Base-by-base conservation (phyloP, 1,284 basidiomycete genomes). In the Inonotus obliquus region DNA sequence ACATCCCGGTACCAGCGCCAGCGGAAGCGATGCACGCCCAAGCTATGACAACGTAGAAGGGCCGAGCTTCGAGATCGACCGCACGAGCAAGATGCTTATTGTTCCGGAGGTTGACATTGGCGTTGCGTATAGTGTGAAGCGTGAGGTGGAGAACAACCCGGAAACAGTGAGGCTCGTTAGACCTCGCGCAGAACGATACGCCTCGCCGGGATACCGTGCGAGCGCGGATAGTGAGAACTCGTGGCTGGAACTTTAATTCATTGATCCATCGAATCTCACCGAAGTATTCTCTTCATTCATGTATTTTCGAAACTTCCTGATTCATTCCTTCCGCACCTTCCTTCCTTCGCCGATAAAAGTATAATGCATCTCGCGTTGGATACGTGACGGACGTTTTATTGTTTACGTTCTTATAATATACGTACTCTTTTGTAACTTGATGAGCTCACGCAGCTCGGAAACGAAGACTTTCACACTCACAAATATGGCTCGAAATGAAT, bases 51-150 rank as follows among this genome's bases (percentile, higher is more conserved):
- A 44, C 41, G 27, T 38, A 38, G 21, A 25, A 13, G 5, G 25
- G 3, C 1, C 57, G 5, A 19, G 32, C n/a, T 51, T 59, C 14
- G 47, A 27, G 10, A 51, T 59, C 10, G 57, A 59, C 21, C 29
- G 37, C 35, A 37, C 32, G 21, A 59, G 23, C 37, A 41, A 27
- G 9, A 49, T 35, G 17, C 60, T 62, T 4, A n/a, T 58, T 35
- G 56, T 57, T 7, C 55, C 54, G 10, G 27, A 49, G 6, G 45
- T 62, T 27, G 47, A 57, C 19, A 35, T 62, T 19, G 54, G 39
- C 25, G 55, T 62, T 55, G 54, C 54, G 7, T 38, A 53, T 27
- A 19, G 21, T 17, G 60, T 54, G 9, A 53, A 37, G 23, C 29
- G 57, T 13, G 60, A 60, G 51, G 17, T 41, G 0, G 59, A 49